phyloP scores from a whole-genome alignment of 495 filamentous ascomycete species.

The Terfezia claveryi region DNA sequence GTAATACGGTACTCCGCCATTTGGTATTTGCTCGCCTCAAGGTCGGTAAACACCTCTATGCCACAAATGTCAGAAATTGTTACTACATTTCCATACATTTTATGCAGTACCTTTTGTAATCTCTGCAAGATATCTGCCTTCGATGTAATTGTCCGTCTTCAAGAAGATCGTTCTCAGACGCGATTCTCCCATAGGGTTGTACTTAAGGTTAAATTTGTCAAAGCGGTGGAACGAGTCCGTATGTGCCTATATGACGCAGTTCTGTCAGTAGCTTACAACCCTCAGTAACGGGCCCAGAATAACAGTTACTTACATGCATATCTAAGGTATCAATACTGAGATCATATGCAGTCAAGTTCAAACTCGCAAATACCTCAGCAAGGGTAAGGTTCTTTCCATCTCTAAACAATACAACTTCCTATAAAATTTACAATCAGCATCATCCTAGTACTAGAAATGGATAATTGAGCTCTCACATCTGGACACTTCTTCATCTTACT shows the following conservation, averaged over 20 bases:
- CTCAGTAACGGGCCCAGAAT: not conserved
- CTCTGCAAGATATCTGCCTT: conserved; percentile 86
- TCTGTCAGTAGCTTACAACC: not conserved
- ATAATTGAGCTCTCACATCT: conserved; percentile 24
- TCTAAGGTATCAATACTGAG: conserved; percentile 95
- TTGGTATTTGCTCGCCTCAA: conserved; percentile 97
- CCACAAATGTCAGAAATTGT: not conserved
- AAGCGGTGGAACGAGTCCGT: conserved; percentile 97
- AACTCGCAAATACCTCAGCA: conserved; percentile 85
- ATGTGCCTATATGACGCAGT: conserved; percentile 40
- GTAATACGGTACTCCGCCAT: conserved; percentile 99
- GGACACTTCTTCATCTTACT: conserved; percentile 97
- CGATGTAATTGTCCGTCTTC: conserved; percentile 95
- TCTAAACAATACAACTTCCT: conserved; percentile 72
- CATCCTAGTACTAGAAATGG: not conserved
- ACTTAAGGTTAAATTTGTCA: conserved; percentile 98
- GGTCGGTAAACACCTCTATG: conserved; percentile 74
- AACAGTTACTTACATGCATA: conserved; percentile 55
- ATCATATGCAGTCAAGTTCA: conserved; percentile 91
- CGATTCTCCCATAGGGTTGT: conserved; percentile 93
- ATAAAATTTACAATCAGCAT: not conserved
- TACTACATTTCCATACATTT: not conserved
- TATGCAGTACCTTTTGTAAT: conserved; percentile 42
- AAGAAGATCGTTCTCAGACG: conserved; percentile 86
- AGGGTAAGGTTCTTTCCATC: conserved; percentile 86